Conservation (phyloP, 495 filamentous ascomycete species). For the Pyronema omphalodes region DNA sequence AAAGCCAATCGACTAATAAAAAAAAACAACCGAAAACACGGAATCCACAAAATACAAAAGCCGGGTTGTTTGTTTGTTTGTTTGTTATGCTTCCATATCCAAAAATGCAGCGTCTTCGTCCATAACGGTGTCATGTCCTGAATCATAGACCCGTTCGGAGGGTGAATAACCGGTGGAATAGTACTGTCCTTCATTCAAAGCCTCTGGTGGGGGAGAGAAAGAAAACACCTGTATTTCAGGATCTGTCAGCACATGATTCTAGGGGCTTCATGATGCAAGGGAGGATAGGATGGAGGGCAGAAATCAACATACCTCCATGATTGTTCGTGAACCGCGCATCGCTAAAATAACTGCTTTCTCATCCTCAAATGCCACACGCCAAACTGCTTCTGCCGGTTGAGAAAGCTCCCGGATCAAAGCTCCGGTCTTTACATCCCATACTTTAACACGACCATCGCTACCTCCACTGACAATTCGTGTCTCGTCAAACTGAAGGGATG, state of each 20-base stretch:
- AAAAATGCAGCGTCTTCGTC: constrained; percentile 15
- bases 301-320: constrained; percentile 73
- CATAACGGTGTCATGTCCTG: constrained; percentile 20
- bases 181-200: constrained; percentile 27
- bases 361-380: constrained; percentile 94
- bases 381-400: constrained; percentile 78
- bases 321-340: constrained; percentile 56
- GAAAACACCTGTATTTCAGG: constrained; percentile 53
- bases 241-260: constrained; percentile 7
- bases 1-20: constrained; percentile 4
- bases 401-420: constrained; percentile 80
- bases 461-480: constrained; percentile 85
- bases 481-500: constrained; percentile 90
- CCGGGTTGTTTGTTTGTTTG: too few relatives aligned
- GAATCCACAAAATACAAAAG: not conserved
- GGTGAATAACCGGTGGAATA: constrained; percentile 14
- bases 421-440: constrained; percentile 88
- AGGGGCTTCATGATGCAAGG: constrained; percentile 3
- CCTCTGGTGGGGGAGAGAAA: constrained; percentile 68
- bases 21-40: not conserved
- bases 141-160: constrained; percentile 21
- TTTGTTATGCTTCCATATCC: constrained; percentile 22
- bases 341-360: constrained; percentile 97
- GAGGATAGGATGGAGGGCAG: constrained; percentile 13
- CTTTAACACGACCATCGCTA: constrained; percentile 87